Evolutionary conservation across 345 rosid genomes (phyloP).

Genomic region (Geranium brycei): DNA sequence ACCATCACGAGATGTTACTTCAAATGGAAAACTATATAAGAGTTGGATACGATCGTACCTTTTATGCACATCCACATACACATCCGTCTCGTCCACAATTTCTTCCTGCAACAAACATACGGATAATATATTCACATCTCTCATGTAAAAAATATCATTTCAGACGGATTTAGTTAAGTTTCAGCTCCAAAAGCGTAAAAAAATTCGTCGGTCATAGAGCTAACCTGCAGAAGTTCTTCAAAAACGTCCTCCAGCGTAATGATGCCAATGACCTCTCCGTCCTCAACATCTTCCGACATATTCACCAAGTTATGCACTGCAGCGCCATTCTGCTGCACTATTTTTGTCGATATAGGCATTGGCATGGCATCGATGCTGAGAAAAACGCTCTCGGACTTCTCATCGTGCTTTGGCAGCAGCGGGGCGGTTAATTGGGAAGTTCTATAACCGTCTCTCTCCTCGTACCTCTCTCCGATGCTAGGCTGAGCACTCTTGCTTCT

Average conservation of each 20-base stretch:
- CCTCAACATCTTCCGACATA: slow-evolving; percentile 60
- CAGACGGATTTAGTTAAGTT: not conserved
- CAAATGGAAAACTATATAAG: not conserved
- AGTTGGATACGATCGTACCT: slow-evolving; percentile 25
- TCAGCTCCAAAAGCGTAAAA: not conserved
- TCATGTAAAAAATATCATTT: not conserved
- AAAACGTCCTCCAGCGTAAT: slow-evolving; percentile 98
- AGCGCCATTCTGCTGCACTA: not conserved
- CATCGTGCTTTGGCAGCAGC: slow-evolving; percentile 43
- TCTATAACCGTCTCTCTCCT: slow-evolving; percentile 17
- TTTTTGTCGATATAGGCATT: slow-evolving; percentile 5
- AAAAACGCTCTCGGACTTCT: slow-evolving; percentile 35
- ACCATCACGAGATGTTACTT: too few relatives aligned
- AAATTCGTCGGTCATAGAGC: not conserved
- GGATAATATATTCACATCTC: not conserved
- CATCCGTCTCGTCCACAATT: slow-evolving; percentile 98
- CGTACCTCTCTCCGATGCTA: slow-evolving; percentile 25
- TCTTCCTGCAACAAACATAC: slow-evolving; percentile 41
- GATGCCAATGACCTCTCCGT: slow-evolving; percentile 86
- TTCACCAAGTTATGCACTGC: slow-evolving; percentile 28
- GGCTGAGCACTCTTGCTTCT: slow-evolving; percentile 35
- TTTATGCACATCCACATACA: slow-evolving; percentile 87
- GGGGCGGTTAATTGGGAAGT: slow-evolving; percentile 50
- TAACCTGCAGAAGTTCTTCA: slow-evolving; percentile 85
- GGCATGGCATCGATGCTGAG: slow-evolving; percentile 41